These are phyloP conservation scores for Hymenoscyphus infarciens DNA, from an alignment of 2,329 filamentous ascomycete genomes.

Conservation along the genomic window DNA sequence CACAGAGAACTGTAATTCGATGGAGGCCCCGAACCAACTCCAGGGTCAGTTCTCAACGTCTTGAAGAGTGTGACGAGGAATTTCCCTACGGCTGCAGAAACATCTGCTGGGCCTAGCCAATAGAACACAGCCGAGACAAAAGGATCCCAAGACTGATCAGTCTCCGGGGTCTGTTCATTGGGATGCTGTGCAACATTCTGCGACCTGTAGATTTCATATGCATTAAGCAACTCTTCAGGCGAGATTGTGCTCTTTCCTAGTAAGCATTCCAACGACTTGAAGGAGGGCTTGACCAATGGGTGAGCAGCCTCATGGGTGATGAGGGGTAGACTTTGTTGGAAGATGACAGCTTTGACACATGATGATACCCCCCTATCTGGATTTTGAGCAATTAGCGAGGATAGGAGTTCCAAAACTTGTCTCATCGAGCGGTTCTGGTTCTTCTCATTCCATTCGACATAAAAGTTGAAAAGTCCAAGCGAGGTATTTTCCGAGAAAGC, in stretches of 20 bases:
- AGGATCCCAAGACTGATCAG: slow-evolving; percentile 44
- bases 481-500: slow-evolving; percentile 49
- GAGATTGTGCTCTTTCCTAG: slow-evolving; percentile 57
- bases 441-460: slow-evolving; percentile 64
- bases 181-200: not conserved
- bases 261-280: slow-evolving; percentile 65
- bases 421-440: slow-evolving; percentile 63
- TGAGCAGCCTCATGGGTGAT: slow-evolving; percentile 58
- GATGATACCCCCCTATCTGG: slow-evolving; percentile 42
- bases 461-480: slow-evolving; percentile 55
- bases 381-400: slow-evolving; percentile 49
- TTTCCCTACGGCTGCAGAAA: slow-evolving; percentile 58
- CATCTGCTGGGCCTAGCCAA: slow-evolving; percentile 55
- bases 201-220: slow-evolving; percentile 10
- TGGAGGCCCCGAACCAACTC: slow-evolving; percentile 37
- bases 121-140: slow-evolving; percentile 48
- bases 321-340: slow-evolving; percentile 54
- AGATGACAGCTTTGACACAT: slow-evolving; percentile 43
- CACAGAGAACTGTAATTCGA: slow-evolving; percentile 40
- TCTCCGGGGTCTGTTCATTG: not conserved
- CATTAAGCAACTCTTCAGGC: slow-evolving; percentile 24
- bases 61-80: slow-evolving; percentile 57
- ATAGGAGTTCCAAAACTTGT: slow-evolving; percentile 56
- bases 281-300: slow-evolving; percentile 64
- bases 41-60: slow-evolving; percentile 36